Evolutionary conservation across 192 early-diverging fungal species (phyloP).

Genomic region (Coemansia sp.): DNA sequence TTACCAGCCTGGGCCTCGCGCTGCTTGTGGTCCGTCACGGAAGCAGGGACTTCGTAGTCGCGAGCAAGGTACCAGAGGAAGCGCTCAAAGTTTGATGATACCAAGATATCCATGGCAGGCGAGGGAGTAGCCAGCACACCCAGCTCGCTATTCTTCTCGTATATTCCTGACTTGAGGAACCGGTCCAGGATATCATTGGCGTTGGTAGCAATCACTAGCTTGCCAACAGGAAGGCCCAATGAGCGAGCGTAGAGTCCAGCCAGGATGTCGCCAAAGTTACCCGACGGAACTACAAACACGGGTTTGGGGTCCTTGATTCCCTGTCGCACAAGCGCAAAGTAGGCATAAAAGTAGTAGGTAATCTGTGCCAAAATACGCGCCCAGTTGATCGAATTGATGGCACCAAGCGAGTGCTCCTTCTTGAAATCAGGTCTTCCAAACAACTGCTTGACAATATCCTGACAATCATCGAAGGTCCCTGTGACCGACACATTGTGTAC

Average conservation of each 20-base stretch:
- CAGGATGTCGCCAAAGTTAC: conserved; percentile 96
- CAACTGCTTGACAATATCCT: conserved; percentile 89
- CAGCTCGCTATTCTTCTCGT: conserved; percentile 69
- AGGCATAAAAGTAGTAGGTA: conserved; percentile 93
- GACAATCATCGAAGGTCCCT: conserved; percentile 98
- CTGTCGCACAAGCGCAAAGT: conserved; percentile 64
- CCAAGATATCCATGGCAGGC: conserved; percentile 97
- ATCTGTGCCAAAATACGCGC: conserved; percentile 95
- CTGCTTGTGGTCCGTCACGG: conserved; percentile 42
- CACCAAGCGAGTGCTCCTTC: conserved; percentile 75
- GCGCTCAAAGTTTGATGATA: conserved; percentile 97
- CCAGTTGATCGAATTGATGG: conserved; percentile 99
- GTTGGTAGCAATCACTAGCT: conserved; percentile 92
- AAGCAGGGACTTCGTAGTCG: conserved; percentile 47
- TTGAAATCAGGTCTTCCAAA: conserved; percentile 81
- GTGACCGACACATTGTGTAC: conserved; percentile 90
- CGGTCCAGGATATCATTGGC: conserved; percentile 96
- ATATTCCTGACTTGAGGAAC: conserved; percentile 81
- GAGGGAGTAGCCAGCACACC: conserved; percentile 74
- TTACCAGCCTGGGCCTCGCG: conserved; percentile 56
- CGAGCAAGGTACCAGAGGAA: conserved; percentile 87
- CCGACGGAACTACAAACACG: conserved; percentile 88
- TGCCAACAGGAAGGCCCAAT: conserved; percentile 86
- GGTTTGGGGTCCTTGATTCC: conserved; percentile 8
- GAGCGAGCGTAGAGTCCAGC: conserved; percentile 89